Evolutionary conservation across 768 basidiomycete genomes (phyloP), one percentile per base, ranked within the genome.

Genomic region (Chalciporus chontae): DNA sequence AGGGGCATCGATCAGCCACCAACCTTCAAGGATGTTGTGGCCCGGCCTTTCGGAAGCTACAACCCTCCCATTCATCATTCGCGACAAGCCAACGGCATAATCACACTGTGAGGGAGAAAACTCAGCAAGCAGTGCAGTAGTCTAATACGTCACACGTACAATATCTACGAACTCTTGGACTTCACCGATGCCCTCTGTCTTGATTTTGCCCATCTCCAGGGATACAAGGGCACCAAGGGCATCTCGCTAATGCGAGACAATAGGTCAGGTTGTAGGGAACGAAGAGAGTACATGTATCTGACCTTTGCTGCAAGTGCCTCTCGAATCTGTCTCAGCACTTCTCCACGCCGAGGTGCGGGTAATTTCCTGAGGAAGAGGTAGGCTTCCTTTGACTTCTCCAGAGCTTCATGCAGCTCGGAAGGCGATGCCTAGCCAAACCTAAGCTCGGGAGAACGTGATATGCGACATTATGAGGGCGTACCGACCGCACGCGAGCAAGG

Each of bases 131-230:
- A 7, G 29, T 27, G 45, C 21, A 26, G 43, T 9, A 26, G 34
- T 10, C 34, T 18, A 29, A n/a, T 8, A 31, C 21, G 27, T 24
- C 31, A 45, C 13, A 74, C 88, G 63, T 65, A 96, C 91, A 55
- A 95, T 91, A 63, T 96, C 94, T 51, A 96, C 80, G 61, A 94
- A 92, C 71, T 95, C 93, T 64, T 94, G 91, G 11, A 97, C 92
- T 71, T 96, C 93, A 14, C 94, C 94, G 17, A 84, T 74, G 21
- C 94, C 94, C 66, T 96, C 94, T 14, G 87, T 85, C 59, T 76
- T 79, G 57, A 96, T 94, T 73, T 98, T 85, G 15, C 95, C 90
- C 89, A 92, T 90, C 66, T 91, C 90, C 13, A 94, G 76, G 37
- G 89, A 86, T 8, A 95, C 82, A 17, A 95, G 76, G 11, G 86